Evolutionary conservation across 192 early-diverging fungal genomes (phyloP), one percentile per base, ranked within the genome.

Genomic region (Coemansia pectinata): DNA sequence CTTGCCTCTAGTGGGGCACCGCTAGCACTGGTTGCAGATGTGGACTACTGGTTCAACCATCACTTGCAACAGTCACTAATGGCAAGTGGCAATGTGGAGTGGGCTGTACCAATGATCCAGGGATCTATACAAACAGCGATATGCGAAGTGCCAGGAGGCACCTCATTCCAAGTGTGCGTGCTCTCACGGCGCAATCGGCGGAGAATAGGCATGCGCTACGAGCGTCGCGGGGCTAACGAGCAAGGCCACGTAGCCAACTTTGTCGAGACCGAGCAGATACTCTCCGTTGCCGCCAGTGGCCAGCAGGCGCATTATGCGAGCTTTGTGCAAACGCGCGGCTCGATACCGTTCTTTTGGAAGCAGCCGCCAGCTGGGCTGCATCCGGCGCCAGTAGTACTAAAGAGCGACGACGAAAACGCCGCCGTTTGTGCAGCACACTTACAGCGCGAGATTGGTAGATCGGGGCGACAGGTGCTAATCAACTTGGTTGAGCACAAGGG

Each of bases 261-360:
- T 87, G 96, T 98, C 0, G 97, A 99, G 75, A 98, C 95, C 3
- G 96, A 99, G 74, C 95, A 97, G 81, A 81, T 98, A 23, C 74
- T 97, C 4, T 72, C 86, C 12, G 78, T 88, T n/a, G 85, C 87
- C 15, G 45, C 62, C 3, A 39, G 55, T 14, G 73, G 71, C 23
- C 53, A 67, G 80, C 83, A 73, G 23, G 58, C 36, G 29, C 87
- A 93, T 53, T 67, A 84, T 50, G 85, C 85, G 3, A 93, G 93
- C 33, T 96, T 94, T 85, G 85, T 98, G 19, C 96, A 99, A 78
- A 95, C 90, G 5, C 87, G 96, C 44, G 97, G 97, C 3, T 96
- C 94, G 5, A 97, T 93, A 53, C 90, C 90, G 6, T 73, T 93
- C 25, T 89, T 89, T 50, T 93, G 90, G 91, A 87, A 84, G 29